phyloP scores from a whole-genome alignment of 2,329 filamentous ascomycete genomes.

The Claviceps citrina region DNA sequence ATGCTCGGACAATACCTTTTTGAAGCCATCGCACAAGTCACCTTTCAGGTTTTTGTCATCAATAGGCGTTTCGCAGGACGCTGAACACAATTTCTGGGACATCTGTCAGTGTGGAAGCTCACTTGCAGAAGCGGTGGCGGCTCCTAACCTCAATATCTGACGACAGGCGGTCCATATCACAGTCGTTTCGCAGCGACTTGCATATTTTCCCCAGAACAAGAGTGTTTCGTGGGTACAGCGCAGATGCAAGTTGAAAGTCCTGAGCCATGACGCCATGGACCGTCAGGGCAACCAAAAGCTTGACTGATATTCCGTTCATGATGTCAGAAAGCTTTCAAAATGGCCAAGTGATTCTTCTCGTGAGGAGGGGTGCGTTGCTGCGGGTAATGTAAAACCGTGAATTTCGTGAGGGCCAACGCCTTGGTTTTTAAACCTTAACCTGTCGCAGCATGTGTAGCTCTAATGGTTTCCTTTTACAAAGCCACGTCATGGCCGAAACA shows the following conservation, averaged over 20 bases:
- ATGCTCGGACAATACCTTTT: conserved; percentile 1
- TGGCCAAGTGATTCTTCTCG: neutral
- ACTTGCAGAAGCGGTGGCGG: neutral
- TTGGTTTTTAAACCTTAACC: neutral
- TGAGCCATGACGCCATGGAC: conserved; percentile 2
- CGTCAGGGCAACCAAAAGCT: neutral
- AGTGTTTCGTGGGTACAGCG: neutral
- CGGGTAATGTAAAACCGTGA: neutral
- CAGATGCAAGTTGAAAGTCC: neutral
- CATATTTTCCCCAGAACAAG: conserved; percentile 6
- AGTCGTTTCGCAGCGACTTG: conserved; percentile 3
- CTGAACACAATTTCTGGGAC: conserved; percentile 3
- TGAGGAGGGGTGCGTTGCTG: neutral
- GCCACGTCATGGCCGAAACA: neutral
- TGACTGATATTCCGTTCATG: neutral
- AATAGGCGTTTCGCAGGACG: conserved; percentile 5
- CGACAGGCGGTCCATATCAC: conserved; percentile 2
- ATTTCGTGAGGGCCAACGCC: neutral
- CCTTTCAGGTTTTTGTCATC: conserved; percentile 1
- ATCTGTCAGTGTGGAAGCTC: neutral
- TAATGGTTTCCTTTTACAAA: neutral
- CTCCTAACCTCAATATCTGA: conserved; percentile 3
- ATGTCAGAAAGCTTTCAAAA: neutral
- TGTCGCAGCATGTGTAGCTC: neutral
- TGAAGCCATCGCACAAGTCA: conserved; percentile 4